Evolutionary conservation across 371 early-diverging fungal genomes (phyloP), one percentile per base, ranked within the genome.

Genomic region (Dichotomocladium elegans): DNA sequence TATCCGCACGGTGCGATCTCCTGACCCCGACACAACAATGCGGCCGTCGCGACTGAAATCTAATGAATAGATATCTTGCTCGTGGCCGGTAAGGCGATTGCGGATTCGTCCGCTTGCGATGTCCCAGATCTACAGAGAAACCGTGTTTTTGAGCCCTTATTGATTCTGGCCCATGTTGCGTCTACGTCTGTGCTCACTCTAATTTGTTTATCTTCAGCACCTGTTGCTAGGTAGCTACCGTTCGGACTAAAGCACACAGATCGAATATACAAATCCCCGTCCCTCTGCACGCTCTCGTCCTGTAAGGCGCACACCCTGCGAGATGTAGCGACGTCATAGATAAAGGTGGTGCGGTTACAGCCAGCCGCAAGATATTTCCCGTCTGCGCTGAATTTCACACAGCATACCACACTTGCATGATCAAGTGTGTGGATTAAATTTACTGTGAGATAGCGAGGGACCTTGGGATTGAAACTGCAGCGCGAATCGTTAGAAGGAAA

Each of bases 191-290:
- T n/a, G 55, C 70, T 56, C 74, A 92, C 85, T 46, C 97, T 86
- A 57, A 98, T 92, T 53, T 91, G 86, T 56, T 87, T 92, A 66
- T 99, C 99, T 70, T 98, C 96, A 12, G 96, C 97, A 31, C 99
- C 99, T 1, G 99, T 95, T 4, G 98, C 99, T 31, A 99, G 77
- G 53, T 65, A 89, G 45, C 79, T 84, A 53, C 92, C 91, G 64
- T 97, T 96, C 8, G 96, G 95, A 55, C 94, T 94, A 61, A 99
- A 99, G 71, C 93, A 93, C 26, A 98, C 96, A 3, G 95, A 90
- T 35, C 98, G 89, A 64, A 98, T 94, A 58, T 98, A 98, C 33
- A 95, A 68, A 73, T 96, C 96, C 7, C 67, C 68, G 54, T 88
- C 85, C 57, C 83, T 88, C 44, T 82, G 77, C 4, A 83, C 86